These are phyloP conservation scores for Bathelium albidoporum DNA, from an alignment of 495 filamentous ascomycete genomes.

Conservation along the genomic window DNA sequence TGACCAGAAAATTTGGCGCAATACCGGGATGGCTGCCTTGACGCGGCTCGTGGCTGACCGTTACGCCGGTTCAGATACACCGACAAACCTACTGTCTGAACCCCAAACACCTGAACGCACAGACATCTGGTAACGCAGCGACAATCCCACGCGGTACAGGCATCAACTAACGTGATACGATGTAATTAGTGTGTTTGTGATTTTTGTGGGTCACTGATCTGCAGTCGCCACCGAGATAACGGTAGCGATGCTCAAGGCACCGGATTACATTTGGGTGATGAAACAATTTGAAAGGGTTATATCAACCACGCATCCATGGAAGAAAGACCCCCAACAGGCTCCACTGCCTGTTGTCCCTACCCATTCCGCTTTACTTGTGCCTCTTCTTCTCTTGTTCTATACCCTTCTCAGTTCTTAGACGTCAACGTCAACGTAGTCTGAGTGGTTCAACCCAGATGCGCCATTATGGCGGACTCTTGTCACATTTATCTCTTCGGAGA, in stretches of 20 bases:
- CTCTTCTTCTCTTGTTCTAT: background rate
- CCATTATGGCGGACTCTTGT: background rate
- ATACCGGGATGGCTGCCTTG: background rate
- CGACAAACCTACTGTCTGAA: background rate
- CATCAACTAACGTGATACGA: background rate
- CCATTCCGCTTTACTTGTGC: background rate
- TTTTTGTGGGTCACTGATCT: background rate
- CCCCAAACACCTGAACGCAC: background rate
- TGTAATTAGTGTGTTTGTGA: background rate
- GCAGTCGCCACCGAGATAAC: background rate
- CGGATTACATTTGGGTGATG: background rate
- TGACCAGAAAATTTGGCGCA: background rate
- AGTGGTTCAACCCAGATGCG: background rate
- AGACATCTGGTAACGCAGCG: background rate
- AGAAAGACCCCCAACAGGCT: background rate
- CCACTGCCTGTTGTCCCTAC: background rate
- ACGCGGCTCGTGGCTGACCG: background rate
- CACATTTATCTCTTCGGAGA: background rate
- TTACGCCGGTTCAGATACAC: background rate
- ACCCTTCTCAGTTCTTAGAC: background rate
- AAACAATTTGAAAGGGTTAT: background rate
- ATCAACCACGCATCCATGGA: background rate
- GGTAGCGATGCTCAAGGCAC: background rate
- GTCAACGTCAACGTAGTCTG: background rate
- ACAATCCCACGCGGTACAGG: background rate